Percentiles rank a stretch among this genome's conserved stretches.
Evolutionary conservation across 176 grass and related monocot species (phyloP).

Genomic region (Zizania latifolia): DNA sequence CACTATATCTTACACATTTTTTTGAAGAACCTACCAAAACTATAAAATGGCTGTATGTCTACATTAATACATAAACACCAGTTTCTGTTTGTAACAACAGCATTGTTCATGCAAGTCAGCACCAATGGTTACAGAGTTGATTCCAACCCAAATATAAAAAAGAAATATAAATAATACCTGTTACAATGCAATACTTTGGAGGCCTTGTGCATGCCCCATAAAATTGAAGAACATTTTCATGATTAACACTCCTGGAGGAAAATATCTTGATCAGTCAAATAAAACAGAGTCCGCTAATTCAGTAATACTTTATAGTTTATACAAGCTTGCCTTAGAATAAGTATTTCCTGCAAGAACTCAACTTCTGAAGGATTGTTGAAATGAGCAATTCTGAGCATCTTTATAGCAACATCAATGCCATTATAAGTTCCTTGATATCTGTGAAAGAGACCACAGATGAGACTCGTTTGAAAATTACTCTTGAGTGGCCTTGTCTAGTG

Average conservation of each 20-base stretch:
- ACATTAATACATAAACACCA: background rate
- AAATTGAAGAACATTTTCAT: slow-evolving; percentile 74
- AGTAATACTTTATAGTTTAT: background rate
- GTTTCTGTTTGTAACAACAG: background rate
- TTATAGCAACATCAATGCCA: slow-evolving; percentile 74
- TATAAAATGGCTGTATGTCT: background rate
- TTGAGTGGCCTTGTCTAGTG: background rate
- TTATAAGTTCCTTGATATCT: slow-evolving; percentile 69
- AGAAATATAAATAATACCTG: slow-evolving; percentile 42
- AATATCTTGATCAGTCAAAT: slow-evolving; percentile 3
- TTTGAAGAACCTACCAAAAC: background rate
- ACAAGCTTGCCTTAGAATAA: slow-evolving; percentile 75
- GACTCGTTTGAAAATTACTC: background rate
- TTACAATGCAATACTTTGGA: slow-evolving; percentile 61
- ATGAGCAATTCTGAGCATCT: slow-evolving; percentile 59
- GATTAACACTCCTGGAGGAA: slow-evolving; percentile 59
- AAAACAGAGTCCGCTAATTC: slow-evolving; percentile 7
- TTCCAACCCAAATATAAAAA: slow-evolving; percentile 1
- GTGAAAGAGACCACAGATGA: slow-evolving; percentile 21
- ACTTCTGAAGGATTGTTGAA: slow-evolving; percentile 43
- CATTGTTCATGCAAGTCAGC: background rate
- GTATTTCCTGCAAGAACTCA: slow-evolving; percentile 83
- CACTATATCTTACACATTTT: background rate
- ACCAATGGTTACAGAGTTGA: background rate
- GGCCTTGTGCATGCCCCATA: slow-evolving; percentile 67